A percentile compares a stretch with the other conserved stretches of the same genome.
phyloP scores from a whole-genome alignment of 1,284 basidiomycete genomes.

The Ustilago tritici region DNA sequence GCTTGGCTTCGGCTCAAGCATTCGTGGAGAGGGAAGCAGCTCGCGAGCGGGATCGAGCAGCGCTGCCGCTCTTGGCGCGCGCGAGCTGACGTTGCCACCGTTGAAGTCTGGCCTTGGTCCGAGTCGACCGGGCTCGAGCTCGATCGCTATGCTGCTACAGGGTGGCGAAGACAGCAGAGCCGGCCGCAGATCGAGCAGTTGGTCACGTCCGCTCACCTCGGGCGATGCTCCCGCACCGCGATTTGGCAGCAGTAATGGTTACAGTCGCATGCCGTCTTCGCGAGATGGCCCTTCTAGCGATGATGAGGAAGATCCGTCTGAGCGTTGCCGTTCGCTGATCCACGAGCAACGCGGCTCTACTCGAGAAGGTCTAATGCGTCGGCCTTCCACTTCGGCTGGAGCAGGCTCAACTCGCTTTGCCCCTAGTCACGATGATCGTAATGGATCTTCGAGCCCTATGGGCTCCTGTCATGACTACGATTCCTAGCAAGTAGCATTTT shows the following conservation, averaged over 20 bases:
- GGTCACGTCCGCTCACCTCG: constrained; percentile 45
- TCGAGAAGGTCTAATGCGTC: constrained; percentile 23
- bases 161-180: constrained; percentile 10
- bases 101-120: constrained; percentile 24
- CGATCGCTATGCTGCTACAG: constrained; percentile 25
- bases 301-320: constrained; percentile 29
- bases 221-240: constrained; percentile 33
- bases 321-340: constrained; percentile 30
- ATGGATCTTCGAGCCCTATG: constrained; percentile 25
- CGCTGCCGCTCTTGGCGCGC: constrained; percentile 7
- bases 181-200: constrained; percentile 17
- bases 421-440: constrained; percentile 23
- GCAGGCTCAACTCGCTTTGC: constrained; percentile 44
- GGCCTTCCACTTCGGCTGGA: constrained; percentile 50
- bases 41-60: constrained; percentile 41
- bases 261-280: constrained; percentile 20
- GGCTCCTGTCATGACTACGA: constrained; percentile 7
- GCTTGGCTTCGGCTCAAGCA: constrained; percentile 16
- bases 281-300: constrained; percentile 28
- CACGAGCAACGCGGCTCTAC: constrained; percentile 21
- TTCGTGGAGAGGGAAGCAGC: constrained; percentile 23
- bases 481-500: neutral
- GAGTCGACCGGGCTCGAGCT: constrained; percentile 31
- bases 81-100: constrained; percentile 35
- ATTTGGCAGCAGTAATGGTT: constrained; percentile 27